phyloP scores from a whole-genome alignment of 192 early-diverging fungal genomes.

The Podochytrium sp. region DNA sequence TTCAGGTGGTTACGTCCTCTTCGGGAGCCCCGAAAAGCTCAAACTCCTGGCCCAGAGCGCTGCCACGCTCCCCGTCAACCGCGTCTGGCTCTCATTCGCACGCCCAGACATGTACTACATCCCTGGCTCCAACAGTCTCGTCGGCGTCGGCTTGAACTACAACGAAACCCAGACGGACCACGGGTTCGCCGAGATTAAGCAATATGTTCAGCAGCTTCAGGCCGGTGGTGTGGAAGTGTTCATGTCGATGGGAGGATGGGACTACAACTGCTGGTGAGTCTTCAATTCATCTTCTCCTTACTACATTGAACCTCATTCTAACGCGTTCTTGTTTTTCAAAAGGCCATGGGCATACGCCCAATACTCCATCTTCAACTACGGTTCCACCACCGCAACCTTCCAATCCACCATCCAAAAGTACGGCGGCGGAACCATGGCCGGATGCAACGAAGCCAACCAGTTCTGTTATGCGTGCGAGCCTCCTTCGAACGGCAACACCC shows the following conservation, averaged over 20 bases:
- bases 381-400: neutral
- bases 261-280: conserved; percentile 20
- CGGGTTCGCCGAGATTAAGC: conserved; percentile 24
- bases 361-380: conserved; percentile 21
- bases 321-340: neutral
- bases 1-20: conserved; percentile 25
- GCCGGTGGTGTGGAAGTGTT: conserved; percentile 28
- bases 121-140: conserved; percentile 10
- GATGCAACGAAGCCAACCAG: conserved; percentile 16
- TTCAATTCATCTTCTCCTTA: neutral
- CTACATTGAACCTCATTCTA: neutral
- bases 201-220: conserved; percentile 12
- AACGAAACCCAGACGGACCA: neutral
- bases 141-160: conserved; percentile 11
- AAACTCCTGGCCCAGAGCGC: conserved; percentile 14
- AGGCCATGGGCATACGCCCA: conserved; percentile 8
- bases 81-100: conserved; percentile 23
- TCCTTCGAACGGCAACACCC: conserved; percentile 14
- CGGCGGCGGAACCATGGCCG: conserved; percentile 13
- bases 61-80: conserved; percentile 20
- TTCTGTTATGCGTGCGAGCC: conserved; percentile 25
- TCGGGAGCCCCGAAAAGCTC: conserved; percentile 6
- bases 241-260: conserved; percentile 24
- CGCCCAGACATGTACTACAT: conserved; percentile 23
- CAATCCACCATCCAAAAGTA: conserved; percentile 10